Percentiles rank a stretch among this genome's conserved stretches.
These are phyloP conservation scores for Quercus berberidifolia DNA, from an alignment of 306 rosid genomes.

Conservation along the genomic window DNA sequence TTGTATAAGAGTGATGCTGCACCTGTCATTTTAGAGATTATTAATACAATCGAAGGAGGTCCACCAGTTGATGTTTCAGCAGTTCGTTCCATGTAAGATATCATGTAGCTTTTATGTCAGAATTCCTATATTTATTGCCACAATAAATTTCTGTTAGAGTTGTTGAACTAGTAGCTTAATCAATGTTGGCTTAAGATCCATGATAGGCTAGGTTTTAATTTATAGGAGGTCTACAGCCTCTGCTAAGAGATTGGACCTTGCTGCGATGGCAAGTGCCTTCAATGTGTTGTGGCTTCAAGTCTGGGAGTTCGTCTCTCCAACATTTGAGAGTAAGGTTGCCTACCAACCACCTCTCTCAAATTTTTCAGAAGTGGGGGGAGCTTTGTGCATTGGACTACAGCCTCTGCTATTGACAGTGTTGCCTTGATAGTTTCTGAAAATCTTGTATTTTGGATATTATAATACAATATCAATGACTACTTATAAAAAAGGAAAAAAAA, in stretches of 20 bases:
- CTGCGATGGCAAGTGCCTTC: too few species aligned
- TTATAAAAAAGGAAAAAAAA: neutral
- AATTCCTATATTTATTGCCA: neutral
- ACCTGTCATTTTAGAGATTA: conserved; percentile 77
- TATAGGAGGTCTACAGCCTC: neutral
- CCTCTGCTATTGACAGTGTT: neutral
- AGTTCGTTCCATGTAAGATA: conserved; percentile 94
- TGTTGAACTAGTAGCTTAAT: conserved; percentile 17
- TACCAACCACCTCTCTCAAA: too few species aligned
- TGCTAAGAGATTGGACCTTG: too few species aligned
- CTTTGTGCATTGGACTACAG: too few species aligned
- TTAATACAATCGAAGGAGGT: conserved; percentile 94
- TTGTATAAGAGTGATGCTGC: conserved; percentile 79
- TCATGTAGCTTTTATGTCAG: conserved; percentile 21
- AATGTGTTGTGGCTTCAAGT: too few species aligned
- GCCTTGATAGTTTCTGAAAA: neutral
- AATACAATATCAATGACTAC: neutral
- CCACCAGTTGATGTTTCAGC: conserved; percentile 97
- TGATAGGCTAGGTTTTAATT: neutral
- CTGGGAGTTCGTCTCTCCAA: too few species aligned
- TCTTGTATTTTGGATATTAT: neutral
- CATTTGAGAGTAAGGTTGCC: too few species aligned
- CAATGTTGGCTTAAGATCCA: neutral
- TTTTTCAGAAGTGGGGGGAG: too few species aligned
- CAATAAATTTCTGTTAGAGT: neutral